These are phyloP conservation scores for Clitocybe nebularis DNA, from an alignment of 1,284 basidiomycete genomes.

Conservation along the genomic window DNA sequence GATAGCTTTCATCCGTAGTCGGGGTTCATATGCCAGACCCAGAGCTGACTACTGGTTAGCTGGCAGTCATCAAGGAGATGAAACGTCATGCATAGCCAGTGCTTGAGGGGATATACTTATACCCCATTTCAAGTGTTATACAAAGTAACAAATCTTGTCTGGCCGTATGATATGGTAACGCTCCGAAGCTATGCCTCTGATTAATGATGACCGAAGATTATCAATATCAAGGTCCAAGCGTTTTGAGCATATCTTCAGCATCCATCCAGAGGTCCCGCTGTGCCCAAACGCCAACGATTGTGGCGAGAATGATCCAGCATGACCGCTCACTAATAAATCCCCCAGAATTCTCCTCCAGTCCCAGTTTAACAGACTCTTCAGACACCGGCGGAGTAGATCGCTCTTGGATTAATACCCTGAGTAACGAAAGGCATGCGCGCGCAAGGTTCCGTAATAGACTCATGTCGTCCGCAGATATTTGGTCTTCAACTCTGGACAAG, in stretches of 20 bases:
- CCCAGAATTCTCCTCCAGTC: slow-evolving; percentile 6
- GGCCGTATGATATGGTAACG: too few species aligned
- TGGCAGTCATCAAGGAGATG: too few species aligned
- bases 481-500: slow-evolving; percentile 69
- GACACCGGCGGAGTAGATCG: slow-evolving; percentile 11
- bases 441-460: slow-evolving; percentile 75
- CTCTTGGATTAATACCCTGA: slow-evolving; percentile 37
- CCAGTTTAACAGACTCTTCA: slow-evolving; percentile 7
- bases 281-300: slow-evolving; percentile 76
- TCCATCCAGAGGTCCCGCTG: slow-evolving; percentile 86
- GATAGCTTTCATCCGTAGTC: too few species aligned
- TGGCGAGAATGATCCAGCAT: slow-evolving; percentile 84
- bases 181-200: too few species aligned
- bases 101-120: too few species aligned
- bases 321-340: slow-evolving; percentile 46
- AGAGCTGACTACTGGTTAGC: too few species aligned
- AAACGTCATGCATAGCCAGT: too few species aligned
- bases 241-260: slow-evolving; percentile 48
- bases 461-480: slow-evolving; percentile 76
- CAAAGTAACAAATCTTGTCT: too few species aligned
- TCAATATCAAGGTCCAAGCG: slow-evolving; percentile 16
- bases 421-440: slow-evolving; percentile 62
- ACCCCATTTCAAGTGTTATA: too few species aligned
- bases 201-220: too few species aligned
- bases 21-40: too few species aligned